Evolutionary conservation across 2,329 filamentous ascomycete genomes (phyloP).

Genomic region (Colletotrichum cordylinicola): DNA sequence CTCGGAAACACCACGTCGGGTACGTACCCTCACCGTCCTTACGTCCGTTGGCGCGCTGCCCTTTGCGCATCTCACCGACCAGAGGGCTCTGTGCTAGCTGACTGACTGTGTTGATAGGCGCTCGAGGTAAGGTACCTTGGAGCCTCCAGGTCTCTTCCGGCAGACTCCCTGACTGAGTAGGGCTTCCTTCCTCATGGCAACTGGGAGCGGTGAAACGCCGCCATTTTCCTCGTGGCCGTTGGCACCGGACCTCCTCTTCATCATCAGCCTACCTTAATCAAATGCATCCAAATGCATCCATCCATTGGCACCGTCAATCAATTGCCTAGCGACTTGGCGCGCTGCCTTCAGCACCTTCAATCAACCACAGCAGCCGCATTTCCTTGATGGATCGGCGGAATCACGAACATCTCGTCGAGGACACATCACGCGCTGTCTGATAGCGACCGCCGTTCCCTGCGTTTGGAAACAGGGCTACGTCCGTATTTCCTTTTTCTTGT

Average conservation of each 20-base stretch:
- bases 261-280: not conserved
- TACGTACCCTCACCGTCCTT: conserved; percentile 1
- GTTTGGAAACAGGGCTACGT: not conserved
- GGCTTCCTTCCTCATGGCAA: not conserved
- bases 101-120: not conserved
- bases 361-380: not conserved
- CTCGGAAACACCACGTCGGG: not conserved
- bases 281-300: not conserved
- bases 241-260: not conserved
- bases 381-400: not conserved
- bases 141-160: not conserved
- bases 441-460: not conserved
- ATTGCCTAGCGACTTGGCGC: not conserved
- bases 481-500: conserved; percentile 3
- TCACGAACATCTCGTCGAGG: not conserved
- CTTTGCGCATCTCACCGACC: not conserved
- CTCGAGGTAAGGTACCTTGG: not conserved
- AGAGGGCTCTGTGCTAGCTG: not conserved
- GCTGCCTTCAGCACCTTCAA: not conserved
- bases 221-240: not conserved
- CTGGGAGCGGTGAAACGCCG: not conserved
- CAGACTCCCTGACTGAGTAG: not conserved
- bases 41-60: not conserved
- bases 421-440: not conserved
- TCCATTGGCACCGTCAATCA: not conserved